Evolutionary conservation across 2,329 filamentous ascomycete species (phyloP), one percentile per base, ranked within the genome.

Genomic region (Arthrobotrys iridis): DNA sequence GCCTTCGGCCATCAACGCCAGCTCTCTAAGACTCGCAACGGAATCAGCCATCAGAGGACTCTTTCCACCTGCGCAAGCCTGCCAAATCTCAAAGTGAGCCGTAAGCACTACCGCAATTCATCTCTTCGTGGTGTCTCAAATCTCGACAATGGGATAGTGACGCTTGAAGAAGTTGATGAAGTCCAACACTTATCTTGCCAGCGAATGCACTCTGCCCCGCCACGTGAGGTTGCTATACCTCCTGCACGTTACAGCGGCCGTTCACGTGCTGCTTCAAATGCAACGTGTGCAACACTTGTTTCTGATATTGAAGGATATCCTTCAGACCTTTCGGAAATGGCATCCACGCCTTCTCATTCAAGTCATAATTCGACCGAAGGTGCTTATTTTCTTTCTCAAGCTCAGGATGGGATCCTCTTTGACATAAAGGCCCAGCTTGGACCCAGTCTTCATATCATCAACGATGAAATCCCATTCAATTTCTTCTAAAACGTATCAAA

Each of bases 191-290:
- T 59, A 15, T 20, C 50, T 10, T 65, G 57, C 33, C 72, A 66
- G 33, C 33, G 52, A 15, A 60, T 57, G 20, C 65, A 58, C 33
- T 57, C 72, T 7, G 72, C 65, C 7, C 50, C 50, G n/a, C 65
- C 64, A 65, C 72, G 72, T 43, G 72, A 76, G 57, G 72, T 76
- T 4, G 72, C 72, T 4, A 76, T 76, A 15, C 72, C 66, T 13
- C 72, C 66, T 7, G 59, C 59, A 33, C 72, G 65, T 45, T 76
- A 71, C 20, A 76, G 72, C 28, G 72, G 66, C n/a, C 64, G 72
- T 33, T 76, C 72, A 65, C 72, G 72, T 76, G 72, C 72, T 15
- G 65, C 72, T 2, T 76, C 72, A 11, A 76, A 76, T 66, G 72
- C 72, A 66, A 76, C 72, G 46, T 76, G 72, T 15, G 57, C 72